Base-by-base conservation (phyloP, 129 eudicot species). In the Centrapalus pauciflorus region DNA sequence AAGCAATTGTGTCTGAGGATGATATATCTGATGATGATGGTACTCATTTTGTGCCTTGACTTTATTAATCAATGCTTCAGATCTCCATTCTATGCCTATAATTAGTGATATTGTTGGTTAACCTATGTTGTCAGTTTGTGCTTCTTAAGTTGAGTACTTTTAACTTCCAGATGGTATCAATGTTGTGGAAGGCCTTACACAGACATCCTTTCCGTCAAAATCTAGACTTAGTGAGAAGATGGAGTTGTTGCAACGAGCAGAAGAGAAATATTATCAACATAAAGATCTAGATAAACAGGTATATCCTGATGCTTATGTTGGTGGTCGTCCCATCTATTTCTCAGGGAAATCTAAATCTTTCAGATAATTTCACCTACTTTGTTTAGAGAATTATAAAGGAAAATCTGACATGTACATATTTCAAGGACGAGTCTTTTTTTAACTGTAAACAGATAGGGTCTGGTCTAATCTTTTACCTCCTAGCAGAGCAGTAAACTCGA, bases 1-100 rank as follows among this genome's bases (percentile, higher is more conserved):
- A 80, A 56, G 83, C 75, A 50, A 63, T 75, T 76, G 80, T 66
- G 38, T 82, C 95, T 19, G 98, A 88, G 62, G 96, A 88, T 61
- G 98, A 92, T 70, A 85, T 92, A 75, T 88, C 96, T 49, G 95
- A 88, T 81, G 80, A 87, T 51, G 95, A 92, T 71, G 96, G 98
- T 88, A 83, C 32, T 64, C 20, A 40, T 49, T 67, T 57, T 24
- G 16, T 29, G 8, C 27, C 32, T 20, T 41, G 43, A 20, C 68
- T 38, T 48, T 26, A 34, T 46, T 20, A 4, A 46, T 70, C n/a
- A n/a, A n/a, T n/a, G n/a, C n/a, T 32, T 71, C 37, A 58, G 49
- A 70, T 41, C 25, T 17, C 32, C 9, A 5, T 17, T 16, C 13
- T 4, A 57, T 26, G 20, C 5, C 7, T 71, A 67, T 30, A n/a